Evolutionary conservation across 192 early-diverging fungal genomes (phyloP), one percentile per base, ranked within the genome.

Genomic region (Podila clonocystis): DNA sequence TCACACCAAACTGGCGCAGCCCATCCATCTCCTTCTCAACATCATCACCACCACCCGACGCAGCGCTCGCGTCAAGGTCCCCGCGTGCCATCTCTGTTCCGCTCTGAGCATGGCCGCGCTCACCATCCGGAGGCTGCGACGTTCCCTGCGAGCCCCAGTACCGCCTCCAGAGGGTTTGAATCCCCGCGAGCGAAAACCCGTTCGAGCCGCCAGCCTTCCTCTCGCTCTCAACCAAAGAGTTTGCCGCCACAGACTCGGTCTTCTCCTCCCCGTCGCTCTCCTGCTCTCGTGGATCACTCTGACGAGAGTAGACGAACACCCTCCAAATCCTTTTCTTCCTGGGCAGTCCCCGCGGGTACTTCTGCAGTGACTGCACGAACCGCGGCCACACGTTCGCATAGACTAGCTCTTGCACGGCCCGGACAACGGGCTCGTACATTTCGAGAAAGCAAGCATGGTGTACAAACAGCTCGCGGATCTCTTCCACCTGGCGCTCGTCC

Each of bases 321-420:
- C 61, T 73, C 77, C 61, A 80, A 0, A 60, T 28, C 17, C 49
- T 57, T 11, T 69, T 12, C 29, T 48, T 72, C 24, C 59, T 70
- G 2, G 50, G 45, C 7, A 65, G 26, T 34, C 69, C 63, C 22
- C 63, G 65, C 5, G 70, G 77, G 5, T 68, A 45, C 9, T 50
- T 36, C 49, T 80, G 77, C 12, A 80, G 31, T 9, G 70, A 73
- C 8, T 72, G 66, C 9, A 80, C 67, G 34, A 80, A 80, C 22
- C 77, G 36, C 1, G 77, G 77, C 77, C 77, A 80, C 9, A 80
- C 77, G 24, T 80, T 80, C 26, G 66, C 28, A 55, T 80, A 80
- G 17, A 80, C 77, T 24, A 80, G 45, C 57, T 80, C 77, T 15
- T 72, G 70, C 2, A 80, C 70, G 24, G 68, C 67, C 24, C 34